These are phyloP conservation scores for Theobroma grandiflorum DNA, from an alignment of 441 rosid genomes.

Conservation along the genomic window DNA sequence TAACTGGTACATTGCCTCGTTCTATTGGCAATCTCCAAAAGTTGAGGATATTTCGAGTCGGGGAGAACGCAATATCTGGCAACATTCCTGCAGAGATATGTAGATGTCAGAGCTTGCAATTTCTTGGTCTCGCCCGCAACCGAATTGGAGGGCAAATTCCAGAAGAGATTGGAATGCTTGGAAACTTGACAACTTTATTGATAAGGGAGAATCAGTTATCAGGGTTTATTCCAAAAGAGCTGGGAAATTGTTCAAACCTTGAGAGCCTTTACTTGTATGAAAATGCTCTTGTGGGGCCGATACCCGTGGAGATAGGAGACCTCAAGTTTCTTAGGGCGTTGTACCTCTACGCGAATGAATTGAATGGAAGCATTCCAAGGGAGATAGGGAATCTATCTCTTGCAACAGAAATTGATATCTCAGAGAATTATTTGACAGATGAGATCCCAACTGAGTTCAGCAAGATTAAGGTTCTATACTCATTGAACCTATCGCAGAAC, in stretches of 20 bases:
- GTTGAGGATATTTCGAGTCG: slow-evolving; percentile 69
- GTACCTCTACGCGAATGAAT: slow-evolving; percentile 75
- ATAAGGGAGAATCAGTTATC: slow-evolving; percentile 81
- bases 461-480: slow-evolving; percentile 62
- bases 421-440: slow-evolving; percentile 80
- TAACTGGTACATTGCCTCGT: slow-evolving; percentile 80
- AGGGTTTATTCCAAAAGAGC: slow-evolving; percentile 75
- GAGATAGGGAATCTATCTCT: slow-evolving; percentile 81
- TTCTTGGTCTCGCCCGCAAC: slow-evolving; percentile 94
- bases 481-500: slow-evolving; percentile 81
- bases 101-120: slow-evolving; percentile 68
- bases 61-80: slow-evolving; percentile 86
- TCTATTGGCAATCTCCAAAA: slow-evolving; percentile 78
- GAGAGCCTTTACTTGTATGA: slow-evolving; percentile 75
- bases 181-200: slow-evolving; percentile 66
- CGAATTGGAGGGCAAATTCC: slow-evolving; percentile 78
- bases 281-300: slow-evolving; percentile 69
- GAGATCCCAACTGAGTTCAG: slow-evolving; percentile 81
- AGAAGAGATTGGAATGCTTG: slow-evolving; percentile 81
- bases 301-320: slow-evolving; percentile 79
- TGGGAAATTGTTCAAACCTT: slow-evolving; percentile 75
- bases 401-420: slow-evolving; percentile 81
- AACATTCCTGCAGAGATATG: slow-evolving; percentile 80
- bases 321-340: slow-evolving; percentile 65
- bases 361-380: slow-evolving; percentile 87